Conservation (phyloP, 257 asterid species). For the Capsicum rhomboideum region DNA sequence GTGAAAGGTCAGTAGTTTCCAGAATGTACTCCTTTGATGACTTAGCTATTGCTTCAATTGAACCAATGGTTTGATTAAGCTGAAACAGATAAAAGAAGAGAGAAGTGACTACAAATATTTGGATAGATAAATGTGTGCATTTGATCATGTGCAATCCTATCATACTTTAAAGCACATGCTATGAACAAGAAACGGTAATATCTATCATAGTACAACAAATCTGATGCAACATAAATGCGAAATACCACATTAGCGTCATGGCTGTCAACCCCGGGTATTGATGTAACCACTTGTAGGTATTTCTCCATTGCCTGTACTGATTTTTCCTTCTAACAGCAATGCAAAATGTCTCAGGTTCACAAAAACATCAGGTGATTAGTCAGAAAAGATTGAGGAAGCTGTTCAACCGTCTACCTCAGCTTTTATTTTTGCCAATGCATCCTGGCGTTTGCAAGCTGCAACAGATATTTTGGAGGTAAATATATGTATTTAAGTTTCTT, state of each 20-base stretch:
- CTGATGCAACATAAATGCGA: not conserved
- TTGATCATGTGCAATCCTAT: not conserved
- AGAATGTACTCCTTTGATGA: slow-evolving; percentile 72
- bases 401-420: slow-evolving; percentile 50
- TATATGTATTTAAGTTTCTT: slow-evolving; percentile 1
- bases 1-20: slow-evolving; percentile 87
- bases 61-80: slow-evolving; percentile 90
- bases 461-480: not conserved
- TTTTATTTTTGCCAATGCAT: slow-evolving; percentile 58
- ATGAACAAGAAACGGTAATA: not conserved
- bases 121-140: not conserved
- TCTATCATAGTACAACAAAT: not conserved
- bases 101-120: not conserved
- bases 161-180: not conserved
- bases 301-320: slow-evolving; percentile 64
- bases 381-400: not conserved
- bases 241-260: slow-evolving; percentile 82
- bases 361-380: not conserved
- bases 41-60: slow-evolving; percentile 87
- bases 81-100: slow-evolving; percentile 17
- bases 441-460: slow-evolving; percentile 84
- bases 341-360: slow-evolving; percentile 7
- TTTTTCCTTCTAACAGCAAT: slow-evolving; percentile 53
- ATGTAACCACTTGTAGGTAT: slow-evolving; percentile 71
- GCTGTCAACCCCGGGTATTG: slow-evolving; percentile 82